Base-by-base conservation (phyloP, 225 moss, liverwort and hornwort genomes). In the Sphagnum contortum region DNA sequence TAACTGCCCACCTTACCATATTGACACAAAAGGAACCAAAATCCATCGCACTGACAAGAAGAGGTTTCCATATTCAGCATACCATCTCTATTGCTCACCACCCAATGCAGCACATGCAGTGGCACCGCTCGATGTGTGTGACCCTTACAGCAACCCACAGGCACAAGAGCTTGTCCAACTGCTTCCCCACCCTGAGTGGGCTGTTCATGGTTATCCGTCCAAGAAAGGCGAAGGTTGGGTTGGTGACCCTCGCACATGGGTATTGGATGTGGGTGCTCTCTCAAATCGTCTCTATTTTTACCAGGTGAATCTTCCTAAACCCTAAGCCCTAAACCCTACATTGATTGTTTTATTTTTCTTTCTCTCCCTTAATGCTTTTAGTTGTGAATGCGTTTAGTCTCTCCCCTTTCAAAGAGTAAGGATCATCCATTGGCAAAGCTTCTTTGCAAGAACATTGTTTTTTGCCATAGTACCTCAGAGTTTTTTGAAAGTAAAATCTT, bases 111-210 rank as follows among this genome's bases (percentile, higher is more conserved):
- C 64, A 29, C 75, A 85, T 68, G 69, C 91, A 2, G 83, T 80
- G 77, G 47, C 14, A 54, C 94, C 91, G 3, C 66, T 73, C 44
- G 61, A 50, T 4, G 71, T 80, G 3, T 94, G 94, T 66, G 94
- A 94, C 48, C 89, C 83, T 3, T 81, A 73, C 48, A 94, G 94
- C 71, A 94, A 94, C 72, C 94, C 94, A 5, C 85, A 83, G 67
- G 56, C 91, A 0, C 94, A 94, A 64, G 94, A 94, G 75, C 70
- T 94, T 46, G 52, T 87, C 54, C 91, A 94, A 69, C 73, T 94
- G 68, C 72, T 94, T 70, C 94, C 91, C 3, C 94, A 94, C 68
- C 85, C 89, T 7, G 91, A 91, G 68, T 94, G 94, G 94, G 89
- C 89, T 1, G 85, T 83, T 5, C 81, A 94, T 71, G 94, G 94